Evolutionary conservation across 163 green algal genomes (phyloP).

Genomic region (Prototheca cutis): DNA sequence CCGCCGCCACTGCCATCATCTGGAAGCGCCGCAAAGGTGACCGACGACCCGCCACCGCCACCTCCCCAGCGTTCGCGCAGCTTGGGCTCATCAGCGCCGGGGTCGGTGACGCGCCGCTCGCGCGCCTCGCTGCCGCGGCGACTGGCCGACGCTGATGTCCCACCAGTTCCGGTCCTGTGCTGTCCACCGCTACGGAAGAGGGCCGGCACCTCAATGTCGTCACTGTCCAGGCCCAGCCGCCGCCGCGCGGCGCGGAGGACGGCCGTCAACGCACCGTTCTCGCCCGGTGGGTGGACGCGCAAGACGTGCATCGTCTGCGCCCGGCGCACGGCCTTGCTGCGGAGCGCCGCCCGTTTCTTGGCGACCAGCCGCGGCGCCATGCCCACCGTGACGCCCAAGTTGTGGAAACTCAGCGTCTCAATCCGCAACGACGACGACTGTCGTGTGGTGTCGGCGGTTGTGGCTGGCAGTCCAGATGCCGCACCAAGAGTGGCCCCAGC

Average conservation of each 20-base stretch:
- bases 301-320: neutral
- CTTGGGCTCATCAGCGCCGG: too few relatives aligned
- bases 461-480: too few relatives aligned
- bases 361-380: conserved; percentile 1
- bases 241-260: conserved; percentile 4
- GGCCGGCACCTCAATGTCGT: neutral
- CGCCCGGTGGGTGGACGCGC: neutral
- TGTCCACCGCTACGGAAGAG: too few relatives aligned
- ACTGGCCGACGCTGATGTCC: too few relatives aligned
- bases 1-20: too few relatives aligned
- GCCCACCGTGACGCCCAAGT: conserved; percentile 11
- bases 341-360: conserved; percentile 4
- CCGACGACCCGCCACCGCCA: too few relatives aligned
- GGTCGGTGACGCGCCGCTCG: too few relatives aligned
- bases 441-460: neutral
- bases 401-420: conserved; percentile 7
- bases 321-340: conserved; percentile 13
- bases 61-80: too few relatives aligned
- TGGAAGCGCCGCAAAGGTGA: too few relatives aligned
- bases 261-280: neutral
- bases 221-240: conserved; percentile 1
- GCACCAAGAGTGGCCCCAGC: too few relatives aligned
- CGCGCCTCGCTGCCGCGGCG: too few relatives aligned
- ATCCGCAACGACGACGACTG: neutral
- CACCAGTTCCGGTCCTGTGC: too few relatives aligned